Evolutionary conservation across 352 stramenopile species (phyloP).

Genomic region (Thraustotheca clavata): DNA sequence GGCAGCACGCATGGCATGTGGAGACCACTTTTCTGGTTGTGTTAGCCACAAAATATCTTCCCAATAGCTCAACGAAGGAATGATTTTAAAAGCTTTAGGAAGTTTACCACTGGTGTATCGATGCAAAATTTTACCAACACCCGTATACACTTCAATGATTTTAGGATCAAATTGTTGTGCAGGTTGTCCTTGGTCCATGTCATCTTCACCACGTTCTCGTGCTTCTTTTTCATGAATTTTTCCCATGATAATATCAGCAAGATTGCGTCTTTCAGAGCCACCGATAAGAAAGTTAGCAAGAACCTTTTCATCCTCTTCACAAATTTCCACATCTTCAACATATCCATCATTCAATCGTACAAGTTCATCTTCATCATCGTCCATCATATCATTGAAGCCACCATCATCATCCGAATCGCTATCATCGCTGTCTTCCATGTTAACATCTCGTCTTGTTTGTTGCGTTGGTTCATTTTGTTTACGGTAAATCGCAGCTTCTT

Average conservation of each 20-base stretch:
- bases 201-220: conserved; percentile 68
- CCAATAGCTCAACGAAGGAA: conserved; percentile 98
- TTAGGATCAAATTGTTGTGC: conserved; percentile 86
- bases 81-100: conserved; percentile 99
- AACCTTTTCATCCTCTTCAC: conserved; percentile 79
- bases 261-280: conserved; percentile 78
- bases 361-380: conserved; percentile 85
- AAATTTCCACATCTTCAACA: conserved; percentile 85
- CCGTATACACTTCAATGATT: conserved; percentile 98
- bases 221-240: conserved; percentile 98
- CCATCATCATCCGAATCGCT: conserved; percentile 76
- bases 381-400: conserved; percentile 61
- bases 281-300: conserved; percentile 84
- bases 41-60: conserved; percentile 98
- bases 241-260: conserved; percentile 99
- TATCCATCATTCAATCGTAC: conserved; percentile 87
- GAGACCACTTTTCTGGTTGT: conserved; percentile 95
- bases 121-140: conserved; percentile 96
- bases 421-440: conserved; percentile 55
- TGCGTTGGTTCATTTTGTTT: conserved; percentile 30
- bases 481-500: conserved; percentile 45
- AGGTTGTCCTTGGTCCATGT: conserved; percentile 27
- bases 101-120: conserved; percentile 98
- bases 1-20: conserved; percentile 95
- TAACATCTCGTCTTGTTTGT: conserved; percentile 9